These are phyloP conservation scores for Staphylotrichum longicolle DNA, from an alignment of 495 filamentous ascomycete species.

Conservation along the genomic window DNA sequence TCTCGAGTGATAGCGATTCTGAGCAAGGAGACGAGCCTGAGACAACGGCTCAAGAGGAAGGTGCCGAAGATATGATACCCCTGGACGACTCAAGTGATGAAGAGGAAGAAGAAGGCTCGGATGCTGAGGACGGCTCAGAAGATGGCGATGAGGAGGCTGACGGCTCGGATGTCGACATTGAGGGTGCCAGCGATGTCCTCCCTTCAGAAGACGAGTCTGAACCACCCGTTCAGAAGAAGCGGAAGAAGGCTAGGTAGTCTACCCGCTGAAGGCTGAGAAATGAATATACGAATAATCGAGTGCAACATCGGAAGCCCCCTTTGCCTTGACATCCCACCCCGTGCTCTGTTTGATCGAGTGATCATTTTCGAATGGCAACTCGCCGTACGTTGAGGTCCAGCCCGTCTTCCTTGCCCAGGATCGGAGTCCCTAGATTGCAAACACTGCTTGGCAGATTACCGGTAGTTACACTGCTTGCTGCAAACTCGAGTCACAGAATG, in stretches of 20 bases:
- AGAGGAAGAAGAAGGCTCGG: conserved; percentile 41
- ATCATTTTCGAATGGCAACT: too few relatives aligned
- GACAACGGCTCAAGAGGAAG: conserved; percentile 32
- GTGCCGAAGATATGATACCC: conserved; percentile 53
- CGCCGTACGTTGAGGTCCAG: too few relatives aligned
- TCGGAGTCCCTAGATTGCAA: too few relatives aligned
- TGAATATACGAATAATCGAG: background rate
- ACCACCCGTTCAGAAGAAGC: conserved; percentile 27
- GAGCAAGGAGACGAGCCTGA: conserved; percentile 41
- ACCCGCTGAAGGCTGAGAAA: background rate
- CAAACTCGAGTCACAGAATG: too few relatives aligned
- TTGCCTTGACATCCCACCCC: background rate
- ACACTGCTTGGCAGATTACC: too few relatives aligned
- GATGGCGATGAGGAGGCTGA: conserved; percentile 40
- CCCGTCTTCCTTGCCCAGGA: too few relatives aligned
- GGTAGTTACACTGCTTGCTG: too few relatives aligned
- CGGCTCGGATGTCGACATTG: conserved; percentile 28
- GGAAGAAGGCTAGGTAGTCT: conserved; percentile 28
- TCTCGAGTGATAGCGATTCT: conserved; percentile 49
- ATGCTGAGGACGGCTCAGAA: conserved; percentile 30
- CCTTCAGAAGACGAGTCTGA: conserved; percentile 28
- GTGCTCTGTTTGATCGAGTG: background rate
- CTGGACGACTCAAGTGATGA: conserved; percentile 52
- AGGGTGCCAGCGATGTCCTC: conserved; percentile 28
- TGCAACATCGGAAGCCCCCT: background rate